Evolutionary conservation across 345 rosid genomes (phyloP), one percentile per base, ranked within the genome.

Genomic region (Sisymbrium altissimum): DNA sequence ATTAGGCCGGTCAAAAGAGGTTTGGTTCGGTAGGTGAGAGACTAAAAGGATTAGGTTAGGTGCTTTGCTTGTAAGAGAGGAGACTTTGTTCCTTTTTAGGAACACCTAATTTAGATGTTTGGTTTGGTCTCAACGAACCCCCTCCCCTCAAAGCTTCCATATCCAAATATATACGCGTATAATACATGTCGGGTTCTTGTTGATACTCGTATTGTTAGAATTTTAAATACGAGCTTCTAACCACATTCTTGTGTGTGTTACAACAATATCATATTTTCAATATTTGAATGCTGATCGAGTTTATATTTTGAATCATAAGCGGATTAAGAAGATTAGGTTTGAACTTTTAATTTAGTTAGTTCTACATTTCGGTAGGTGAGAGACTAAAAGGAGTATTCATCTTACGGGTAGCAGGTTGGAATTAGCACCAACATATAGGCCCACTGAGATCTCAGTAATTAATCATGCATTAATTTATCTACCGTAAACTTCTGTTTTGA

Each of bases 61-160:
- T 61, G 74, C 69, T 61, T 75, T 75, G 79, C 74, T 75, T 68
- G 69, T 61, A 43, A 62, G 70, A 68, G 29, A 68, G 69, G 70
- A 68, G 70, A 75, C 23, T 61, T 68, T 19, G 70, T 35, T 30
- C 3, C 61, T 62, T 66, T 59, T 65, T 43, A 68, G 41, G 40
- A 61, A 53, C 64, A 75, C 64, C 65, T 68, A 68, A 68, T 68
- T 58, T 58, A 27, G 48, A 46, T 56, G 66, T 39, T 66, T 74
- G 25, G 27, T 58, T 66, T 58, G 61, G 53, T 73, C 23, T 65
- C 41, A 27, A 14, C 55, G 27, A 40, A 38, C 7, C 30, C 75
- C n/a, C n/a, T n/a, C n/a, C n/a, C n/a, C n/a, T n/a, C 62, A 71
- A 57, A 74, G 72, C 60, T 66, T 21, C 41, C 66, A 57, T 44